Evolutionary conservation across 768 basidiomycete species (phyloP).

Genomic region (Trametes sanguinea): DNA sequence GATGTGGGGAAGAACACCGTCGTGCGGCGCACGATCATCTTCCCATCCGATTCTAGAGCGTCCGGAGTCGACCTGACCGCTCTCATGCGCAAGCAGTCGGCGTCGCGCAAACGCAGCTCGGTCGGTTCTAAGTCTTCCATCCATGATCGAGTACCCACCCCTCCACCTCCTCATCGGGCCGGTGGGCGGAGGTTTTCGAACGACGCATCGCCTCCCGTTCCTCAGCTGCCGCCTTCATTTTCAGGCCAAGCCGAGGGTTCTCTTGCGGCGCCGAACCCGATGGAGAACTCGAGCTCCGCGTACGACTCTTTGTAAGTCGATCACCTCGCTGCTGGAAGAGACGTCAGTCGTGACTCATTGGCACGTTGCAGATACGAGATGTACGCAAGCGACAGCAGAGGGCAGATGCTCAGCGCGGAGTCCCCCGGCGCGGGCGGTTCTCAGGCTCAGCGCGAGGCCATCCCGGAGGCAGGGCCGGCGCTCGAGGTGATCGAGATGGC

Average conservation of each 20-base stretch:
- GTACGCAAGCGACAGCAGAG: constrained; percentile 63
- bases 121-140: constrained; percentile 75
- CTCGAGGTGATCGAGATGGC: constrained; percentile 81
- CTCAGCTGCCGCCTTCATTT: constrained; percentile 58
- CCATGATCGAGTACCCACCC: constrained; percentile 81
- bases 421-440: constrained; percentile 38
- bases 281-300: constrained; percentile 68
- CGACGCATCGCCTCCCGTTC: constrained; percentile 69
- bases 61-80: constrained; percentile 59
- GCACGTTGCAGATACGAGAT: constrained; percentile 65
- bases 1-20: constrained; percentile 43
- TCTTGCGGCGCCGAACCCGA: constrained; percentile 42
- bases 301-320: constrained; percentile 77
- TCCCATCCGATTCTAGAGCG: constrained; percentile 65
- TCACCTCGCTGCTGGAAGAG: constrained; percentile 12
- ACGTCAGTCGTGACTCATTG: constrained; percentile 8
- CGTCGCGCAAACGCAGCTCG: constrained; percentile 56
- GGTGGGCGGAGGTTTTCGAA: constrained; percentile 61
- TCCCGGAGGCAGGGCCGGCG: constrained; percentile 51
- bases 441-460: constrained; percentile 32
- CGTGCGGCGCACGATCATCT: constrained; percentile 78
- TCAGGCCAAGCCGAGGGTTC: constrained; percentile 40
- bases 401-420: constrained; percentile 21
- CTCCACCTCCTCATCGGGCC: constrained; percentile 72
- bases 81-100: constrained; percentile 56